Conservation (phyloP, 805 yeast genomes). For the Wickerhamomyces canadensis region DNA sequence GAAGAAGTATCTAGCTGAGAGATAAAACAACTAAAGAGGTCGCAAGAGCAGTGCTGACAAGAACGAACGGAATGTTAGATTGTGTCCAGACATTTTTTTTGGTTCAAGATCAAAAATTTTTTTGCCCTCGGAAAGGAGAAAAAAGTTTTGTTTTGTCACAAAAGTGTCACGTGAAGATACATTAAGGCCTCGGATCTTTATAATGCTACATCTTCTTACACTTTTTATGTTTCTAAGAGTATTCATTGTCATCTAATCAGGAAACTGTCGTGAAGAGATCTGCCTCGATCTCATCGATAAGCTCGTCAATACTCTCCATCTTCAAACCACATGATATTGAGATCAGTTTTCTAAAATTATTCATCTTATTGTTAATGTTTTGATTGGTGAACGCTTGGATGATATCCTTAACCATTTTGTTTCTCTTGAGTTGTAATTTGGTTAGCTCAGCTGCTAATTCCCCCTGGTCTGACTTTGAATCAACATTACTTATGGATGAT, state of each 20-base stretch:
- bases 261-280: constrained; percentile 25
- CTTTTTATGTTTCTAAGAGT: too few relatives aligned
- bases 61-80: neutral
- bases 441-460: constrained; percentile 39
- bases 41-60: neutral
- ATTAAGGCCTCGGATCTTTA: too few relatives aligned
- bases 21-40: neutral
- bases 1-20: neutral
- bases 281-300: constrained; percentile 71
- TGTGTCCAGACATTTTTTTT: neutral
- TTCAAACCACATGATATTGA: constrained; percentile 72
- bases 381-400: constrained; percentile 43
- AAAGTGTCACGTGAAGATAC: too few relatives aligned
- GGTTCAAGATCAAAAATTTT: constrained; percentile 1
- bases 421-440: constrained; percentile 47
- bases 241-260: neutral
- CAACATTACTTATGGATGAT: constrained; percentile 16
- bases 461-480: constrained; percentile 10
- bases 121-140: neutral
- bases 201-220: too few relatives aligned
- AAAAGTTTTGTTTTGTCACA: too few relatives aligned
- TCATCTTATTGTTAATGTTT: constrained; percentile 51
- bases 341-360: constrained; percentile 74
- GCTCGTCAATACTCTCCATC: constrained; percentile 72
- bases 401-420: constrained; percentile 39